These are phyloP conservation scores for Vanrija sp. DNA, from an alignment of 1,284 basidiomycete genomes.

Conservation along the genomic window DNA sequence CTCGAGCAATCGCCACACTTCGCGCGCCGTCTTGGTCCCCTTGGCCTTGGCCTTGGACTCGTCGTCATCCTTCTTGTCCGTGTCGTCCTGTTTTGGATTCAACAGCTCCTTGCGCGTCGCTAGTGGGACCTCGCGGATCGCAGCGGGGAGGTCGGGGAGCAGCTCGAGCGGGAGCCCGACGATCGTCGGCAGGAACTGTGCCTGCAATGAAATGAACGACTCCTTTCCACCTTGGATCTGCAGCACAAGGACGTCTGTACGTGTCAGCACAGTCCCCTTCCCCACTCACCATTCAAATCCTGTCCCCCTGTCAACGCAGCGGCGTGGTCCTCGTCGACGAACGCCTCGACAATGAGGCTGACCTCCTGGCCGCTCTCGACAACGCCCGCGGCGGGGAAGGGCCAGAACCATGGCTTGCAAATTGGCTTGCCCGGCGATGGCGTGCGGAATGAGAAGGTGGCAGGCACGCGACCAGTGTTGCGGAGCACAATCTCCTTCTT, in stretches of 20 bases:
- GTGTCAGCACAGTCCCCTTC: background rate
- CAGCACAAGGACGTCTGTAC: conserved; percentile 39
- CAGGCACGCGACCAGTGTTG: conserved; percentile 36
- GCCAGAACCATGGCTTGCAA: conserved; percentile 39
- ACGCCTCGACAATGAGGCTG: conserved; percentile 21
- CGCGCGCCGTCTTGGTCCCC: conserved; percentile 25
- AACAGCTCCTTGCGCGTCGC: conserved; percentile 26
- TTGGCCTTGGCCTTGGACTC: background rate
- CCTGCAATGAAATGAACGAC: conserved; percentile 39
- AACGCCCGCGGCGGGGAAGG: conserved; percentile 27
- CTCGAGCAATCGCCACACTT: conserved; percentile 40
- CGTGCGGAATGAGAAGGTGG: conserved; percentile 32
- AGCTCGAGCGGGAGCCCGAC: conserved; percentile 29
- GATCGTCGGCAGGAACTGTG: conserved; percentile 29
- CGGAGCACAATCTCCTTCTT: conserved; percentile 22
- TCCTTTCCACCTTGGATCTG: conserved; percentile 38
- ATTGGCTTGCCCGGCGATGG: conserved; percentile 32
- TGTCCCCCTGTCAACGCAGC: conserved; percentile 23
- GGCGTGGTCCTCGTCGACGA: conserved; percentile 28
- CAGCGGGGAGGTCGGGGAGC: conserved; percentile 21
- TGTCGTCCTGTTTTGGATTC: background rate
- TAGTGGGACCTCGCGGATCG: conserved; percentile 22
- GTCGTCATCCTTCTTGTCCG: background rate
- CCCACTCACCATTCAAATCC: conserved; percentile 35
- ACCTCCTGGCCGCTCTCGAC: conserved; percentile 26